A percentile compares a stretch with the other conserved stretches of the same genome.
Conservation (phyloP, 2,329 filamentous ascomycete genomes). For the Daldinia sp. region DNA sequence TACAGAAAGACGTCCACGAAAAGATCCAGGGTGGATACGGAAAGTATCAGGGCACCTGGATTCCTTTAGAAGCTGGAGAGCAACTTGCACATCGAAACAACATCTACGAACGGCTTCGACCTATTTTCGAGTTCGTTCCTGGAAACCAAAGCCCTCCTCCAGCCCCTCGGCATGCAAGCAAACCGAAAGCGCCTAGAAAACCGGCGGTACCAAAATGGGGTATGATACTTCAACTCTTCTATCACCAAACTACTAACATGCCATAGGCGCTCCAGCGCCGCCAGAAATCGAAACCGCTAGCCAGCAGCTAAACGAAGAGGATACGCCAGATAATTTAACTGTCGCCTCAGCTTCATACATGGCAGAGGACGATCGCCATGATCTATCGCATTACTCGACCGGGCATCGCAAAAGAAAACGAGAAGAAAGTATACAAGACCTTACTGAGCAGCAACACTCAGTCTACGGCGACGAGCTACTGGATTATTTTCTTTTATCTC, state of each 20-base stretch:
- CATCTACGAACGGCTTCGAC: constrained; percentile 80
- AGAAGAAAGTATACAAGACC: constrained; percentile 66
- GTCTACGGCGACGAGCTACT: constrained; percentile 92
- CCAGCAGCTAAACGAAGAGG: constrained; percentile 73
- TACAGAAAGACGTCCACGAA: constrained; percentile 95
- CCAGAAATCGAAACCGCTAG: constrained; percentile 74
- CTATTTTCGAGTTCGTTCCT: constrained; percentile 89
- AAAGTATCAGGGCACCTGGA: constrained; percentile 99
- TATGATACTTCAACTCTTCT: constrained; percentile 46
- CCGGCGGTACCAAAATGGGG: constrained; percentile 70
- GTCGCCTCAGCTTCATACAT: constrained; percentile 85
- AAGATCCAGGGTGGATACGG: constrained; percentile 99
- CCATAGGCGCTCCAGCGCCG: constrained; percentile 46
- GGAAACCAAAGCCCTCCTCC: constrained; percentile 90
- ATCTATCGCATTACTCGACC: constrained; percentile 70
- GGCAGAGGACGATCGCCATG: constrained; percentile 81
- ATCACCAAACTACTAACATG: constrained; percentile 7
- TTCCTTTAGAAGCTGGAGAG: constrained; percentile 84
- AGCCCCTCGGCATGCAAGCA: constrained; percentile 90
- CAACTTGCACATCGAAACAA: constrained; percentile 86
- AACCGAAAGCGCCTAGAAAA: constrained; percentile 79
- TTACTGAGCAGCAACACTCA: constrained; percentile 83
- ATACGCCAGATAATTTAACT: constrained; percentile 83
- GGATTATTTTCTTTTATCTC: constrained; percentile 92
- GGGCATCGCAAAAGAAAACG: constrained; percentile 80